Evolutionary conservation across 768 basidiomycete genomes (phyloP), one percentile per base, ranked within the genome.

Genomic region (Kwoniella sp.): DNA sequence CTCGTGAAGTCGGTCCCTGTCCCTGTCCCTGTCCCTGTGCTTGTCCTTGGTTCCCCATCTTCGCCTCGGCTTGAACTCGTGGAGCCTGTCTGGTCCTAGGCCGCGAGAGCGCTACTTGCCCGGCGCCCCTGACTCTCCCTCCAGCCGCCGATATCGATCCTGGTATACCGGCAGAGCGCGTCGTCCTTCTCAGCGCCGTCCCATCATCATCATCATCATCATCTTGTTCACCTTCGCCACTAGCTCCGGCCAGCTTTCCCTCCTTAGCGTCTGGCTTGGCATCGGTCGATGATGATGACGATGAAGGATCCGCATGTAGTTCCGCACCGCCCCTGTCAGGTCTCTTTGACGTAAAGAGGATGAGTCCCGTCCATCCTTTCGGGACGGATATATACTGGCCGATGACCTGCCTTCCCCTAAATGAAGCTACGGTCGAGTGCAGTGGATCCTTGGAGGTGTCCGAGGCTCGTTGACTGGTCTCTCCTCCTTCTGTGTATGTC

Each of bases 331-430:
- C 69, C 58, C 50, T 60, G 51, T 70, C 69, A 0, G 68, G 61
- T 62, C 68, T 20, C 60, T 69, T 61, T 11, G 52, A 47, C 4
- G 70, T 62, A 47, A 26, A 12, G 15, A 77, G 30, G 28, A 77
- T 41, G 1, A 74, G 2, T 2, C 75, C 75, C n/a, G 22, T 63
- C 55, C 73, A 74, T 50, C 72, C 73, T 13, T 56, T 54, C 3
- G 75, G 75, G 5, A 77, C 62, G 9, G 50, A 25, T 0, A 77
- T 65, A 20, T 37, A 34, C 55, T 77, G 75, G 1, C 73, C 72
- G 23, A 71, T 68, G 23, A 77, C 34, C 50, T 71, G 66, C 30
- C 75, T 31, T 13, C 75, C 75, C 20, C 75, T 45, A 55, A 77
- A 77, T 17, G 73, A 37, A 31, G 75, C 75, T 23, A 73, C 51